Percentiles rank a stretch among this genome's conserved stretches.
Evolutionary conservation across 2,329 filamentous ascomycete species (phyloP).

Genomic region (Leptographium wingfieldii): DNA sequence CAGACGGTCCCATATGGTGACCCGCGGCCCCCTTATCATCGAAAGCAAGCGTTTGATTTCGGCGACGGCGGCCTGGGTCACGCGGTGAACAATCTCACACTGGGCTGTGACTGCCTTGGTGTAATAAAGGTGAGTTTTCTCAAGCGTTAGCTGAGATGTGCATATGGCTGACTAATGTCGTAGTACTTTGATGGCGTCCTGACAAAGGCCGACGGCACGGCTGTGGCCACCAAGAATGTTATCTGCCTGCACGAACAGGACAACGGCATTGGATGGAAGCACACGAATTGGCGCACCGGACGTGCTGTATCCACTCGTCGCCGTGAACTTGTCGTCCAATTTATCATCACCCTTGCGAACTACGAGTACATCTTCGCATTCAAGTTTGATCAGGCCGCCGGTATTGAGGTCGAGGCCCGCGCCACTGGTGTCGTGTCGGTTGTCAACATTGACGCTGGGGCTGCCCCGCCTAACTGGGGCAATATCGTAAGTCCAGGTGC

Average conservation of each 20-base stretch:
- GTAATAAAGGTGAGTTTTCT: slow-evolving; percentile 31
- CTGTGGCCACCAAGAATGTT: slow-evolving; percentile 36
- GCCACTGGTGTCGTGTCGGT: slow-evolving; percentile 54
- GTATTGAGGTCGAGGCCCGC: slow-evolving; percentile 46
- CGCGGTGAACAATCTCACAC: slow-evolving; percentile 54
- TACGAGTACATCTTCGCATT: slow-evolving; percentile 50
- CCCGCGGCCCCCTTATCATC: slow-evolving; percentile 49
- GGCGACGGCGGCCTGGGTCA: slow-evolving; percentile 56
- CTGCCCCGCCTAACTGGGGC: slow-evolving; percentile 30
- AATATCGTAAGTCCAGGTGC: slow-evolving; percentile 51
- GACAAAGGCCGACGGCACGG: slow-evolving; percentile 35
- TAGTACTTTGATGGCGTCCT: slow-evolving; percentile 44
- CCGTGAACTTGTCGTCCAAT: slow-evolving; percentile 33
- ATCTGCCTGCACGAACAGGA: slow-evolving; percentile 61
- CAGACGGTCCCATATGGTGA: slow-evolving; percentile 45
- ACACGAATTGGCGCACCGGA: slow-evolving; percentile 27
- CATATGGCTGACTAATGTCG: background rate
- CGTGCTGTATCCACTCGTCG: background rate
- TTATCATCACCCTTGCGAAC: slow-evolving; percentile 56
- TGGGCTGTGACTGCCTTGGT: slow-evolving; percentile 60
- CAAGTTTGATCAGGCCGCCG: slow-evolving; percentile 48
- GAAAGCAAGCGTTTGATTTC: slow-evolving; percentile 62
- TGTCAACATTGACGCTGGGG: slow-evolving; percentile 34
- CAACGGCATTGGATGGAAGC: slow-evolving; percentile 58
- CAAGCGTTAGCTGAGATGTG: background rate